Percentiles rank a stretch among this genome's conserved stretches.
Conservation (phyloP, 2,329 filamentous ascomycete genomes). For the Hymenotorrendiella dingleyae region DNA sequence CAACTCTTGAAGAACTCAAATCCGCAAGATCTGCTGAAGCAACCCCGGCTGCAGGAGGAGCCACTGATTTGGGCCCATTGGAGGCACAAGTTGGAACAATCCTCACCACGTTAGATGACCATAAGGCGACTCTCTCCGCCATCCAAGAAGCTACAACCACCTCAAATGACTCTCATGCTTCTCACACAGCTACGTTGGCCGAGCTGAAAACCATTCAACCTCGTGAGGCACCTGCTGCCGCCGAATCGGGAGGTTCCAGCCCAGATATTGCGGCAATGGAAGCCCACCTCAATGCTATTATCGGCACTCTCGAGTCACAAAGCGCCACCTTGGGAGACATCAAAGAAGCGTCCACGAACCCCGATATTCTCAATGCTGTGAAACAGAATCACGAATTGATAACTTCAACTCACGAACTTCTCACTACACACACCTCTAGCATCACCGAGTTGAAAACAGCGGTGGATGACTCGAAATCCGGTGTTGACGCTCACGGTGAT, state of each 20-base stretch:
- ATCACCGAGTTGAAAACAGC: conserved; percentile 17
- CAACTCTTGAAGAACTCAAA: conserved; percentile 17
- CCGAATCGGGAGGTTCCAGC: conserved; percentile 2
- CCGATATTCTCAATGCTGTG: conserved; percentile 13
- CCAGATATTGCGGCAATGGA: conserved; percentile 14
- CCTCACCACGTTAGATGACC: conserved; percentile 4
- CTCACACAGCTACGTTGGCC: conserved; percentile 2
- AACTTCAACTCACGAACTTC: conserved; percentile 9
- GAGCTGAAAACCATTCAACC: conserved; percentile 6
- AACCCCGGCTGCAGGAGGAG: neutral
- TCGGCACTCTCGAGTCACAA: conserved; percentile 16
- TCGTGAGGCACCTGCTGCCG: neutral
- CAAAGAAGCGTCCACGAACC: conserved; percentile 10
- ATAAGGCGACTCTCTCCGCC: conserved; percentile 3
- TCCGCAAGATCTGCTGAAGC: neutral
- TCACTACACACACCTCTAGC: conserved; percentile 15
- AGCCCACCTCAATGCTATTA: conserved; percentile 16
- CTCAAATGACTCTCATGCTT: conserved; percentile 8
- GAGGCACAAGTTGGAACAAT: conserved; percentile 6
- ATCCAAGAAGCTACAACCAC: conserved; percentile 4
- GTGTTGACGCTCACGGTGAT: conserved; percentile 13
- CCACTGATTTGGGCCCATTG: neutral
- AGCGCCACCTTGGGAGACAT: conserved; percentile 13
- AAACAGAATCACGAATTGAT: conserved; percentile 15
- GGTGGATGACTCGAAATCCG: conserved; percentile 21